Base-by-base conservation (phyloP, 2,329 filamentous ascomycete species). In the Aspergillus costaricaensis region DNA sequence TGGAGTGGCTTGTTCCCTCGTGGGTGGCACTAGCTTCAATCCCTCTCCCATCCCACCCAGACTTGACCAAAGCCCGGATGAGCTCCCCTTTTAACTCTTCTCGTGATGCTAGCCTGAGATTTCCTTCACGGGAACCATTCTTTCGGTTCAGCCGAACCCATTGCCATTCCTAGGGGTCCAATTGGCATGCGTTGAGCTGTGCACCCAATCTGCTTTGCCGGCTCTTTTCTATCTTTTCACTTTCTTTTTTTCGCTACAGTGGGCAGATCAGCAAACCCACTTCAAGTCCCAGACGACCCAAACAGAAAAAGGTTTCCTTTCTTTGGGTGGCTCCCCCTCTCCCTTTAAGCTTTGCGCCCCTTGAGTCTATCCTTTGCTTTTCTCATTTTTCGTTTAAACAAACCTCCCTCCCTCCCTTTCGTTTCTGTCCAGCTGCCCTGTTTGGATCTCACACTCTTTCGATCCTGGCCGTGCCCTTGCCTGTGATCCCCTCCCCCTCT, bases 181-280 rank as follows among this genome's bases (percentile, higher is more conserved):
- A 63, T 63, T 57, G 59, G 61, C 50, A 63, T 63, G 55, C 44
- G 39, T 21, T 55, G 30, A 51, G 15, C 27, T 44, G 36, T 43
- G 48, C 43, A 51, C 12, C 44, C 55, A 30, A 52, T 36, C 55
- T 58, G n/a, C n/a, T 38, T 15, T 36, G 32, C 32, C 4, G 12
- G 12, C 32, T 36, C 32, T 15, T 36, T 36, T 36, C 32, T 36
- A 12, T 1, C 4, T 4, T 36, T 52, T 57, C 25, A 38, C 38
- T 59, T 56, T 58, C 41, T 50, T 48, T 56, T 36, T 25, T 49
- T 50, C 12, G 7, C 6, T 50, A 44, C 39, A 36, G 32, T 27
- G 25, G 51, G 49, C 49, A 43, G 39, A 43, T 44, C 25, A 47
- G 19, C 36, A 39, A 21, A 55, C 41, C 41, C 41, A 44, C 19